phyloP scores from a whole-genome alignment of 1,139 yeast genomes.

The Lodderomyces pseudojiufengensis region DNA sequence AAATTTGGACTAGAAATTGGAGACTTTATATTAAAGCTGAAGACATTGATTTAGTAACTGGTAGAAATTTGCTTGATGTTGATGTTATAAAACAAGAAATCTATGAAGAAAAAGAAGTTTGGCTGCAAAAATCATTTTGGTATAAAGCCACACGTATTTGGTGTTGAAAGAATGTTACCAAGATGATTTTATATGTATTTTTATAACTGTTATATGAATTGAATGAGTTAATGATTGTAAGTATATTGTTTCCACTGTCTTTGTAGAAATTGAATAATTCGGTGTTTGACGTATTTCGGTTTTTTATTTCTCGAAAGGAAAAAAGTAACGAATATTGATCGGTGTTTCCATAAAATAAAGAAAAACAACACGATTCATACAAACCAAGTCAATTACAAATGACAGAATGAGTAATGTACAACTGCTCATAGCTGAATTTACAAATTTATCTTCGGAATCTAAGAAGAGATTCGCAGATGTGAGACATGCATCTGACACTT shows the following conservation, averaged over 20 bases:
- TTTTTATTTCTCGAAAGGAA: too few species aligned
- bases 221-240: background rate
- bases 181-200: background rate
- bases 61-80: slow-evolving; percentile 26
- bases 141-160: slow-evolving; percentile 20
- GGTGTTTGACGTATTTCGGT: too few species aligned
- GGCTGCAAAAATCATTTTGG: slow-evolving; percentile 15
- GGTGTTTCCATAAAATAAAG: too few species aligned
- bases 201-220: background rate
- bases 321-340: too few species aligned
- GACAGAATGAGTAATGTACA: slow-evolving; percentile 34
- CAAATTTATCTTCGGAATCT: slow-evolving; percentile 60
- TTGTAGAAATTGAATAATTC: too few species aligned
- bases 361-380: too few species aligned
- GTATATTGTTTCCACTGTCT: too few species aligned
- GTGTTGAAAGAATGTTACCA: slow-evolving; percentile 14
- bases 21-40: slow-evolving; percentile 37
- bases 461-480: slow-evolving; percentile 68
- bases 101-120: slow-evolving; percentile 13
- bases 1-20: slow-evolving; percentile 26
- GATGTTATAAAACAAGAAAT: slow-evolving; percentile 24
- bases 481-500: slow-evolving; percentile 60
- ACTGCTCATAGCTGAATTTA: slow-evolving; percentile 54
- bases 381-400: background rate
- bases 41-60: slow-evolving; percentile 40